These are phyloP conservation scores for Aspergillus clavatus DNA, from an alignment of 2,329 filamentous ascomycete genomes.

Conservation along the genomic window DNA sequence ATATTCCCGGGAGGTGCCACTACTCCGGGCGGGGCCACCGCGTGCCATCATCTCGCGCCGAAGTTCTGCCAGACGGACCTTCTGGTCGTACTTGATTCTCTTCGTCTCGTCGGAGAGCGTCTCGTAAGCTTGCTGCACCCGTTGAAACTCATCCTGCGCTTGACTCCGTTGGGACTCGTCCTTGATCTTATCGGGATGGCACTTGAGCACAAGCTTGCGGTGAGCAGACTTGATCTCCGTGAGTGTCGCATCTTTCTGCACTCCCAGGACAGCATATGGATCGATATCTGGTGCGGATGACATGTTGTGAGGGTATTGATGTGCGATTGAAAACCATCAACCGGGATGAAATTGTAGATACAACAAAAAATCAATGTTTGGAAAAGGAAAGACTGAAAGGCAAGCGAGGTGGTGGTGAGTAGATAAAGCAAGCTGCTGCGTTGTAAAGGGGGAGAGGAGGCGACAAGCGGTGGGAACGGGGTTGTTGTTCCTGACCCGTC, in stretches of 20 bases:
- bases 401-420: slow-evolving; percentile 7
- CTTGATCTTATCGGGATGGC: slow-evolving; percentile 87
- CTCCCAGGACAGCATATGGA: slow-evolving; percentile 72
- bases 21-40: slow-evolving; percentile 23
- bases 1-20: slow-evolving; percentile 30
- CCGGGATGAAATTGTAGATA: background rate
- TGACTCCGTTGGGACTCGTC: slow-evolving; percentile 68
- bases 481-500: background rate
- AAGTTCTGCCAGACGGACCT: slow-evolving; percentile 62
- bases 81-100: slow-evolving; percentile 71
- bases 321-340: slow-evolving; percentile 14
- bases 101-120: slow-evolving; percentile 72
- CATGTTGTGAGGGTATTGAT: slow-evolving; percentile 19
- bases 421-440: background rate
- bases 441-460: slow-evolving; percentile 6
- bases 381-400: background rate
- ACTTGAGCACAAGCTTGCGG: slow-evolving; percentile 80
- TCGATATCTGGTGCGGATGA: slow-evolving; percentile 49
- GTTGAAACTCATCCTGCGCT: slow-evolving; percentile 85
- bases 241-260: slow-evolving; percentile 65
- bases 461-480: slow-evolving; percentile 9
- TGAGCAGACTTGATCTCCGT: slow-evolving; percentile 72
- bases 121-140: slow-evolving; percentile 90
- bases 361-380: background rate
- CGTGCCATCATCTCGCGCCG: slow-evolving; percentile 53